Base-by-base conservation (phyloP, 495 filamentous ascomycete species). In the Lichenothelia convexa region DNA sequence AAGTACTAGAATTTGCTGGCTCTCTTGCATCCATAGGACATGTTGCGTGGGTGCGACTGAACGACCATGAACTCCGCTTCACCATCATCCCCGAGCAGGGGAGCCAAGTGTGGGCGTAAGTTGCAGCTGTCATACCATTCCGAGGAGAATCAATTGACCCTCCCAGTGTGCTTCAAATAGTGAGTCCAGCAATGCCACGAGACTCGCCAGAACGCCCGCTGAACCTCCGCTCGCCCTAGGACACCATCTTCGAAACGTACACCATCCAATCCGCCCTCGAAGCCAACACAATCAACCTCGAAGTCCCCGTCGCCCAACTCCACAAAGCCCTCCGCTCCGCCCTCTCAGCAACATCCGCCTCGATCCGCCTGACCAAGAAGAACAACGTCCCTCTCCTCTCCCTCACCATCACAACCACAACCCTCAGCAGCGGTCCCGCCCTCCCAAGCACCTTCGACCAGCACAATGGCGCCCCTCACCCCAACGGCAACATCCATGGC, bases 101-200 rank as follows among this genome's bases (percentile, higher is more conserved):
- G 17, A 84, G 84, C 8, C 85, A 94, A 66, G 89, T 95, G 21
- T 97, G 91, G 89, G 80, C 86, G 85, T 93, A 64, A 47, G 81
- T 67, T 16, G 35, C 19, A 21, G 4, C 21, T n/a, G 18, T 18
- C 8, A 17, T 36, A 19, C 19, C 6, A 16, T 19, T 17, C 21
- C 17, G 2, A 16, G 23, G 23, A 22, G 30, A 7, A 27, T n/a
- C n/a, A n/a, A n/a, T n/a, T n/a, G n/a, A 38, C 38, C 33, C 21
- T 32, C 7, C 15, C 5, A 34, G 20, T 30, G 34, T 23, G 18
- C 21, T 19, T 22, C 21, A 27, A 27, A 7, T 27, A 8, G 24
- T 27, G 24, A 27, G 24, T 27, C 7, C 13, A 27, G 13, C 13
- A 27, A 8, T 27, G n/a, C n/a, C n/a, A n/a, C n/a, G n/a, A n/a